Conservation (phyloP, 164 flowering plant genomes). For the Chimonanthus praecox region DNA sequence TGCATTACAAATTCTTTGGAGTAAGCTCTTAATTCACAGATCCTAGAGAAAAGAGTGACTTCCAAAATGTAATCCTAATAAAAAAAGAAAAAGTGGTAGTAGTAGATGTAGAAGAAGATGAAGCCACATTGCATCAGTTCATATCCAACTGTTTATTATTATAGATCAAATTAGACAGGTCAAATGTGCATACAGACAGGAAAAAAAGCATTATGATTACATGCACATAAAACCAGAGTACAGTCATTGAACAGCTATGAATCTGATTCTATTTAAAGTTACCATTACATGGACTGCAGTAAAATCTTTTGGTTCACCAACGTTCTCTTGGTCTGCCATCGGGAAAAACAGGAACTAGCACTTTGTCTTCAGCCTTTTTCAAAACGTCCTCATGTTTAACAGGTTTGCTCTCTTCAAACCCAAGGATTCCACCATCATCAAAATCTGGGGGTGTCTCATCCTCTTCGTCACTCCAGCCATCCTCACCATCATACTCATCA, state of each 20-base stretch:
- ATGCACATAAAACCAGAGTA: background rate
- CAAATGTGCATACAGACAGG: background rate
- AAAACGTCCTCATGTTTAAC: constrained; percentile 20
- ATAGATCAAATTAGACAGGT: background rate
- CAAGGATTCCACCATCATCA: constrained; percentile 42
- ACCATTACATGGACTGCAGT: background rate
- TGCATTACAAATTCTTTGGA: background rate
- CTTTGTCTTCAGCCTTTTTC: constrained; percentile 28
- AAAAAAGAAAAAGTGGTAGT: background rate
- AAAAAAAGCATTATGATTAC: background rate
- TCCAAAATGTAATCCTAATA: no score
- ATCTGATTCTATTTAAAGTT: background rate
- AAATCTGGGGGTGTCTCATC: constrained; percentile 82
- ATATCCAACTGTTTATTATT: background rate
- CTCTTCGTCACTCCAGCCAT: constrained; percentile 57
- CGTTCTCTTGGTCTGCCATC: constrained; percentile 91
- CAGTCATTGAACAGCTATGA: background rate
- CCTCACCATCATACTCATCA: constrained; percentile 32
- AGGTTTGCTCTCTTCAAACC: constrained; percentile 25
- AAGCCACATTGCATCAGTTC: background rate
- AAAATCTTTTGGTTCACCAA: constrained; percentile 42
- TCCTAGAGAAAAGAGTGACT: background rate
- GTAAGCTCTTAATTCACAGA: background rate
- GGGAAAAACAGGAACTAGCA: constrained; percentile 45
- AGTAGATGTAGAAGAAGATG: background rate